Conservation (phyloP, 1,284 basidiomycete species). For the Athelia psychrophila region DNA sequence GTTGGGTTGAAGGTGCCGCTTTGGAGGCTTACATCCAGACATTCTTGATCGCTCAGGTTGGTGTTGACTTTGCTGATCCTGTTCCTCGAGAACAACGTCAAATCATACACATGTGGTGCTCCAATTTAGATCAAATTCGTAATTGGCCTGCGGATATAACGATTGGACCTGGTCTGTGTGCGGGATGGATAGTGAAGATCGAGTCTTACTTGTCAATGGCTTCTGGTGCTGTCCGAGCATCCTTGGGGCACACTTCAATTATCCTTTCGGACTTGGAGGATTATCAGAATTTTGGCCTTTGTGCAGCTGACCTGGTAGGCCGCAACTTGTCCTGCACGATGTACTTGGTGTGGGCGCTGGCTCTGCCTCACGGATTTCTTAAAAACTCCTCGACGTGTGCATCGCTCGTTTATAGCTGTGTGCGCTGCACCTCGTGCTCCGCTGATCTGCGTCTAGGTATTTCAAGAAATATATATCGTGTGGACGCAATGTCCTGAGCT, state of each 20-base stretch:
- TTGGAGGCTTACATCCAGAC: constrained; percentile 62
- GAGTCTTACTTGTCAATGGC: too few species aligned
- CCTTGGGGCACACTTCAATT: constrained; percentile 63
- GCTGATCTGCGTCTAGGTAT: constrained; percentile 34
- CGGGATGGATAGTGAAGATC: too few species aligned
- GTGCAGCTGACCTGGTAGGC: constrained; percentile 64
- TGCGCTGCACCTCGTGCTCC: too few species aligned
- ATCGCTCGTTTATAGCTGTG: background rate
- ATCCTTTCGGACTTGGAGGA: too few species aligned
- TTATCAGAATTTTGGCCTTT: constrained; percentile 58
- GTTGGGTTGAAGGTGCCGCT: too few species aligned
- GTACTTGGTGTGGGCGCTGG: background rate
- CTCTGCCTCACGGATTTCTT: constrained; percentile 46
- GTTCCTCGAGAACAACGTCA: background rate
- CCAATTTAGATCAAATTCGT: constrained; percentile 63
- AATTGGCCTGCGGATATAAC: constrained; percentile 51
- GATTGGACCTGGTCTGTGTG: constrained; percentile 40
- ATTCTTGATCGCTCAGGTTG: constrained; percentile 63
- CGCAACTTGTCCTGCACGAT: background rate
- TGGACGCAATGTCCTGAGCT: constrained; percentile 61
- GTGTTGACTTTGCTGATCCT: constrained; percentile 7
- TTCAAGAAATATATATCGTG: too few species aligned
- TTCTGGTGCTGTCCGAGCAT: constrained; percentile 58
- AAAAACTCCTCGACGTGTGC: constrained; percentile 21
- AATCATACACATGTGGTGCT: too few species aligned